These are phyloP conservation scores for Botryobasidium botryosum DNA, from an alignment of 768 basidiomycete genomes.

Conservation along the genomic window DNA sequence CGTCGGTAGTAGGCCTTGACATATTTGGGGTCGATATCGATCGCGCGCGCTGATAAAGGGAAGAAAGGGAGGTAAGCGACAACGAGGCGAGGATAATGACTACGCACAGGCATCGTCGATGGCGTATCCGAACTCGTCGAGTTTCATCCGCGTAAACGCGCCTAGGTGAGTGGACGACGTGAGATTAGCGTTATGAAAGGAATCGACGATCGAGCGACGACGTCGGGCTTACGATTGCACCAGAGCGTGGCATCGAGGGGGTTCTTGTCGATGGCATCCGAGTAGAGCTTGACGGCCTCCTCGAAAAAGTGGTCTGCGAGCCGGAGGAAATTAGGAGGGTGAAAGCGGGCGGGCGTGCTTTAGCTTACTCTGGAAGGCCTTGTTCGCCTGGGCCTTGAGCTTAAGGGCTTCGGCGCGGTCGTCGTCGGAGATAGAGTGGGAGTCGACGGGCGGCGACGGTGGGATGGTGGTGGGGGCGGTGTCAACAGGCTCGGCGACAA, in stretches of 20 bases:
- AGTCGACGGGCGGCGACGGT: too few relatives aligned
- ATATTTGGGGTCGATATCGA: slow-evolving; percentile 75
- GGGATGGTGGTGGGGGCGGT: too few relatives aligned
- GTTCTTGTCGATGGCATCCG: slow-evolving; percentile 71
- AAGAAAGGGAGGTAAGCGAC: background rate
- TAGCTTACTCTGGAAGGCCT: slow-evolving; percentile 55
- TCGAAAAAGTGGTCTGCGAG: slow-evolving; percentile 46
- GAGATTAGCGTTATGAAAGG: background rate
- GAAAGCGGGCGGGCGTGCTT: background rate
- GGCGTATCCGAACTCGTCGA: slow-evolving; percentile 81
- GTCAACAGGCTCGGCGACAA: too few relatives aligned
- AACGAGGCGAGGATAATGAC: too few relatives aligned
- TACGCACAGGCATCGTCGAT: slow-evolving; percentile 66
- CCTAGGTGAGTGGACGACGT: slow-evolving; percentile 11
- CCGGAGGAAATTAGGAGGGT: background rate
- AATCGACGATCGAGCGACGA: too few relatives aligned
- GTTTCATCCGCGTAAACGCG: slow-evolving; percentile 78
- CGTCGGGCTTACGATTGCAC: slow-evolving; percentile 50
- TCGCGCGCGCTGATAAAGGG: slow-evolving; percentile 61
- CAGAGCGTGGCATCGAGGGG: slow-evolving; percentile 78
- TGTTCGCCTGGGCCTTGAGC: slow-evolving; percentile 77
- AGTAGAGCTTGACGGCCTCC: slow-evolving; percentile 68
- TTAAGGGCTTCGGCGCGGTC: slow-evolving; percentile 49
- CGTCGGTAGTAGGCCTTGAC: slow-evolving; percentile 85
- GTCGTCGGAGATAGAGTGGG: slow-evolving; percentile 50